A percentile compares a stretch with the other conserved stretches of the same genome.
phyloP scores from a whole-genome alignment of 169 alveolate genomes.

The Eimeria necatrix region DNA sequence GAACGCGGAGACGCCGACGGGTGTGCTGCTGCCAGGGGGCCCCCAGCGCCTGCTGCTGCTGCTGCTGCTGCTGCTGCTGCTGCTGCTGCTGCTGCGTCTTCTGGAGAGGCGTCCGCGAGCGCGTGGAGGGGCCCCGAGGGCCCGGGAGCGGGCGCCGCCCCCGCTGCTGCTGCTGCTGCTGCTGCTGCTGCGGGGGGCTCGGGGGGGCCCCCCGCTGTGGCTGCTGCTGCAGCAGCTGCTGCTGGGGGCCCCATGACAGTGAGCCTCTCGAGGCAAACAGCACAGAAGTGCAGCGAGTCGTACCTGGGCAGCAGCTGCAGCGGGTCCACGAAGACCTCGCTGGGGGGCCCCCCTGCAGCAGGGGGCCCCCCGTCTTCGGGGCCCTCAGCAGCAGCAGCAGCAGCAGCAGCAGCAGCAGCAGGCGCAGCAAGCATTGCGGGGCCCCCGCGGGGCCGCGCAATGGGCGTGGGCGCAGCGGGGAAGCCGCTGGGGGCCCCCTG shows the following conservation, averaged over 20 bases:
- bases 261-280: slow-evolving; percentile 74
- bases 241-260: slow-evolving; percentile 28
- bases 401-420: slow-evolving; percentile 1
- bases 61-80: slow-evolving; percentile 10
- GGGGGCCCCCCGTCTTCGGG: neutral
- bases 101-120: neutral
- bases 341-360: neutral
- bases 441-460: neutral
- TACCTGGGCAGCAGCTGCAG: neutral
- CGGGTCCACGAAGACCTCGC: slow-evolving; percentile 9
- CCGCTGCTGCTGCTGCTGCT: slow-evolving; percentile 5
- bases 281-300: slow-evolving; percentile 59
- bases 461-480: neutral
- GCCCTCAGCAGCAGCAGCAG: neutral
- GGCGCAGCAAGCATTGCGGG: neutral
- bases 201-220: slow-evolving; percentile 12
- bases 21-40: neutral
- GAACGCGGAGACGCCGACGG: too few relatives aligned
- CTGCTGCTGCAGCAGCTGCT: slow-evolving; percentile 30
- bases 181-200: slow-evolving; percentile 11
- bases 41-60: neutral
- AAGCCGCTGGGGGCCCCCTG: neutral
- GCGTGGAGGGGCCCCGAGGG: neutral
- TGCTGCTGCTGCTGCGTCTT: neutral
- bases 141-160: slow-evolving; percentile 2